These are phyloP conservation scores for Alternaria solani DNA, from an alignment of 2,329 filamentous ascomycete species.

Conservation along the genomic window DNA sequence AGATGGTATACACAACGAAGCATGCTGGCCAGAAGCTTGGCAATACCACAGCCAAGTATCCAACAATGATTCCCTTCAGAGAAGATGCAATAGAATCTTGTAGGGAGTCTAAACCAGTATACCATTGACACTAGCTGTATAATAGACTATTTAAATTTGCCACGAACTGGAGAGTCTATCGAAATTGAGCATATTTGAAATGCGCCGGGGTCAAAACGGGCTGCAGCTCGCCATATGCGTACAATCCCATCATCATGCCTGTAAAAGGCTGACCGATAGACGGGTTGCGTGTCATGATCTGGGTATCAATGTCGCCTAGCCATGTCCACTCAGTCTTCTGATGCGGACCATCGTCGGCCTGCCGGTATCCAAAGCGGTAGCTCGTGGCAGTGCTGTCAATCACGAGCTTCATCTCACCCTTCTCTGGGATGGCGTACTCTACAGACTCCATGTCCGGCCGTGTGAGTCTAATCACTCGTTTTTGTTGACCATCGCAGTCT, in stretches of 20 bases:
- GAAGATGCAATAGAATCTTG: background rate
- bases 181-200: constrained; percentile 41
- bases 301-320: constrained; percentile 36
- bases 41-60: too few relatives aligned
- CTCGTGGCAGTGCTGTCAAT: constrained; percentile 11
- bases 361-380: constrained; percentile 39
- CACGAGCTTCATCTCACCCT: constrained; percentile 27
- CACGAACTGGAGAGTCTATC: background rate
- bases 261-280: constrained; percentile 55
- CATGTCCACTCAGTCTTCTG: constrained; percentile 17
- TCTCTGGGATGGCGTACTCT: constrained; percentile 20
- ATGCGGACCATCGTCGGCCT: background rate
- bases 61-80: background rate
- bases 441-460: constrained; percentile 20
- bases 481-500: background rate
- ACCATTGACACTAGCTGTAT: background rate
- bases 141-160: background rate
- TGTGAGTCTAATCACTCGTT: constrained; percentile 14
- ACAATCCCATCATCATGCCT: constrained; percentile 58
- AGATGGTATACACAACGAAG: too few relatives aligned
- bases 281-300: constrained; percentile 48
- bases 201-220: constrained; percentile 53
- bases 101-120: background rate
- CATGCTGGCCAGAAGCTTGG: too few relatives aligned
- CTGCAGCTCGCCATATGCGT: constrained; percentile 54